phyloP scores from a whole-genome alignment of 768 basidiomycete genomes.

The Naganishia kalamii region DNA sequence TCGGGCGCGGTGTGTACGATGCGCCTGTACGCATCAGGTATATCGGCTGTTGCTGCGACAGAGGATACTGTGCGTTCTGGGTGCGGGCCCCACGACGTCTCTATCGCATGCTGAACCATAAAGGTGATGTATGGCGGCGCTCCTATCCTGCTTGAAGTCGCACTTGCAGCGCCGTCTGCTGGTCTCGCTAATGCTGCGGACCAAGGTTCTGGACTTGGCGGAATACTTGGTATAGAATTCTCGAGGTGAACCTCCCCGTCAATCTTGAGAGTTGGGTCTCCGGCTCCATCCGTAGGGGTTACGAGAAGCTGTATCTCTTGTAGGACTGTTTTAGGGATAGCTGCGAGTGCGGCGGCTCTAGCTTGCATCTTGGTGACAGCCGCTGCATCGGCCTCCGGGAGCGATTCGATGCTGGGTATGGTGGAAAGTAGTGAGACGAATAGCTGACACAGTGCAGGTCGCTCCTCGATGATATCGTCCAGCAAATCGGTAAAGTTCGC shows the following conservation, averaged over 20 bases:
- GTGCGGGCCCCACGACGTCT: background rate
- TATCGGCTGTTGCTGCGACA: background rate
- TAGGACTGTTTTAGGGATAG: background rate
- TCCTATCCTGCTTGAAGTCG: background rate
- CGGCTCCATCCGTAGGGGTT: background rate
- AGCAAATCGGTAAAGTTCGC: background rate
- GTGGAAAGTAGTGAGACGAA: background rate
- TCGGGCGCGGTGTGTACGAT: constrained; percentile 9
- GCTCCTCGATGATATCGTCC: background rate
- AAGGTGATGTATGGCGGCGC: constrained; percentile 17
- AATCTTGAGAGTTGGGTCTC: too few species aligned
- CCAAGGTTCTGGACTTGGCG: background rate
- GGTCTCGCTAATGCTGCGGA: background rate
- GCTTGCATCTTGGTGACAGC: background rate
- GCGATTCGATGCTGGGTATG: background rate
- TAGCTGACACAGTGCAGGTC: background rate
- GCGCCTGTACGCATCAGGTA: background rate
- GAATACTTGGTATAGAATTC: background rate
- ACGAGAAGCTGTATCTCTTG: background rate
- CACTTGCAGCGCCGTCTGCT: background rate
- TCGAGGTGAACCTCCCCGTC: background rate
- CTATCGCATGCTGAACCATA: constrained; percentile 5
- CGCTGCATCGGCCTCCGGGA: background rate
- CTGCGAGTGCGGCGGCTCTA: background rate
- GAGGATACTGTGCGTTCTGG: too few species aligned